Conservation (phyloP, 805 yeast species). For the Blastobotrys robertii region DNA sequence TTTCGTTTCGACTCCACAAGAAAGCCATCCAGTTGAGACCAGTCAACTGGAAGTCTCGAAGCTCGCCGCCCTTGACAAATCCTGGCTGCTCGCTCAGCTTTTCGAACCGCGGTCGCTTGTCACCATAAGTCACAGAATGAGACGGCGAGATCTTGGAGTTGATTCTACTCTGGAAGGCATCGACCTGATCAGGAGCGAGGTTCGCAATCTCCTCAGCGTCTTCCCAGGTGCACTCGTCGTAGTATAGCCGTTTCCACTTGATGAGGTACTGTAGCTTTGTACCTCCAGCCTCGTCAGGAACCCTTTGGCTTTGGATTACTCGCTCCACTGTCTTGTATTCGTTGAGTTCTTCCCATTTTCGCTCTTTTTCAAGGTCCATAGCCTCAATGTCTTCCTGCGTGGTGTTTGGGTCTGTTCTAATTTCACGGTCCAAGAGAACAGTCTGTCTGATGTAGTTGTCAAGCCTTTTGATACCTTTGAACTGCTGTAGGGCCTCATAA, state of each 20-base stretch:
- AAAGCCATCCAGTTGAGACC: conserved; percentile 99
- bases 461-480: conserved; percentile 72
- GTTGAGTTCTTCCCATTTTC: conserved; percentile 70
- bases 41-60: conserved; percentile 94
- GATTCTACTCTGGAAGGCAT: conserved; percentile 68
- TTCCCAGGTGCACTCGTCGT: conserved; percentile 97
- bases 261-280: conserved; percentile 72
- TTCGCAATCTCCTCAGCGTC: conserved; percentile 78
- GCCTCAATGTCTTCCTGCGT: conserved; percentile 89
- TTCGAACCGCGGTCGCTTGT: conserved; percentile 76
- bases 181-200: conserved; percentile 74
- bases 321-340: conserved; percentile 86
- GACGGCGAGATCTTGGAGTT: conserved; percentile 80
- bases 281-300: conserved; percentile 37
- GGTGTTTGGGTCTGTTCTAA: conserved; percentile 69
- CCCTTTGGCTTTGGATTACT: conserved; percentile 75
- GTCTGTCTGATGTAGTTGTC: conserved; percentile 83
- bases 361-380: conserved; percentile 83
- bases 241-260: conserved; percentile 88
- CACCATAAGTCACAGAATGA: conserved; percentile 65
- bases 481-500: conserved; percentile 36
- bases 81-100: conserved; percentile 80
- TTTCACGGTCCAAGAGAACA: conserved; percentile 62
- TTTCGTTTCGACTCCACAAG: conserved; percentile 94
- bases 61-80: conserved; percentile 80